Percentiles rank a stretch among this genome's conserved stretches.
Conservation (phyloP, 306 rosid genomes). For the Argentina anserina region DNA sequence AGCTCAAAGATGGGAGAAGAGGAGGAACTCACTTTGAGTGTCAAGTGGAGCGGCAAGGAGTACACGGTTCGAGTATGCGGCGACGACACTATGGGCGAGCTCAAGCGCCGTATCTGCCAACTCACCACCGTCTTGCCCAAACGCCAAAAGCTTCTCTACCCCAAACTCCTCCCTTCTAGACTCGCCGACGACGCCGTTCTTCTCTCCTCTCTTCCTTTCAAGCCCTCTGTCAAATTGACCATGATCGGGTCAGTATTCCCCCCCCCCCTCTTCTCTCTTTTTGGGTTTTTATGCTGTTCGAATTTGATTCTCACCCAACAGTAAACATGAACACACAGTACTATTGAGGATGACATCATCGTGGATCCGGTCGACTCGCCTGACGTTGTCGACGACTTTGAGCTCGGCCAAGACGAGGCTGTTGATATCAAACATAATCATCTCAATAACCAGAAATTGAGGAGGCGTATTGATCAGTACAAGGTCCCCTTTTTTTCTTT, state of each 20-base stretch:
- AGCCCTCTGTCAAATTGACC: conserved; percentile 75
- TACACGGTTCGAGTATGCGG: conserved; percentile 80
- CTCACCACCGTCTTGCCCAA: conserved; percentile 75
- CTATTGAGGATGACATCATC: conserved; percentile 78
- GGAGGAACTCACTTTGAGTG: conserved; percentile 62
- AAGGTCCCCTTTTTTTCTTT: conserved; percentile 33
- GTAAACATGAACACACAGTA: conserved; percentile 30
- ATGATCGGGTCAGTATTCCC: conserved; percentile 62
- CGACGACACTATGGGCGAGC: conserved; percentile 76
- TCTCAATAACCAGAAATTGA: conserved; percentile 64
- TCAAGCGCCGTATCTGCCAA: conserved; percentile 94
- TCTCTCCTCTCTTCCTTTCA: conserved; percentile 71
- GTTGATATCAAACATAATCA: conserved; percentile 69
- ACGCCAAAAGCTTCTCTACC: conserved; percentile 92
- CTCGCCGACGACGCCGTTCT: conserved; percentile 77
- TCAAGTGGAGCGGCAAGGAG: conserved; percentile 92
- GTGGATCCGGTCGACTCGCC: conserved; percentile 71
- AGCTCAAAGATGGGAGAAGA: conserved; percentile 39
- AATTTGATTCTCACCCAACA: not conserved
- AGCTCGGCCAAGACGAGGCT: conserved; percentile 71
- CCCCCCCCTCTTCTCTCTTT: not conserved
- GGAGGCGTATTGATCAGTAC: conserved; percentile 58
- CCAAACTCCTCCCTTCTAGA: conserved; percentile 62
- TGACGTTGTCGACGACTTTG: conserved; percentile 86
- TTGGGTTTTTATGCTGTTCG: not conserved